These are phyloP conservation scores for Coemansia sp. DNA, from an alignment of 192 early-diverging fungal species.

Conservation along the genomic window DNA sequence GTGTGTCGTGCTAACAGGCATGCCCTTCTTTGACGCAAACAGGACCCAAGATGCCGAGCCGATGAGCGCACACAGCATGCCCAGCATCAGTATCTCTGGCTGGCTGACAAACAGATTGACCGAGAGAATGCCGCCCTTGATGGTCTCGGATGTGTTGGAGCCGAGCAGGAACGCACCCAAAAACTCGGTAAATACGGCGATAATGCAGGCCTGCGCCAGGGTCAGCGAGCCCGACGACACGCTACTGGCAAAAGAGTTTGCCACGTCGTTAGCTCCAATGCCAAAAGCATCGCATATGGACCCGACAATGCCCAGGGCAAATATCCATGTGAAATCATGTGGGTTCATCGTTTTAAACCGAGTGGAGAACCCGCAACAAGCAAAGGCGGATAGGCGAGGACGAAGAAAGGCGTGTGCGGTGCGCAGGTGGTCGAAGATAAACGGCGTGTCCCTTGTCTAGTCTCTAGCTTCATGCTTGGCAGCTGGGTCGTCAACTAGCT, in stretches of 20 bases:
- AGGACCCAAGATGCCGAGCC: slow-evolving; percentile 76
- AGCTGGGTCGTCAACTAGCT: not conserved
- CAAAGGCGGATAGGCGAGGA: not conserved
- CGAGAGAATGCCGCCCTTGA: slow-evolving; percentile 69
- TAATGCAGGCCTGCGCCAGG: slow-evolving; percentile 64
- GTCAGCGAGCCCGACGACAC: slow-evolving; percentile 77
- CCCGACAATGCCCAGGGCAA: slow-evolving; percentile 59
- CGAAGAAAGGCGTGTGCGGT: not conserved
- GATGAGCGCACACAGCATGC: slow-evolving; percentile 75
- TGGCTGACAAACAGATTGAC: slow-evolving; percentile 53
- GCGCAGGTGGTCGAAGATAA: no score
- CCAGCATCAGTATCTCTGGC: slow-evolving; percentile 77
- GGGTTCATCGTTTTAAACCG: slow-evolving; percentile 45
- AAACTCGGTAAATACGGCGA: slow-evolving; percentile 82
- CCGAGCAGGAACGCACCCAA: slow-evolving; percentile 74
- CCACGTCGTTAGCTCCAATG: slow-evolving; percentile 86
- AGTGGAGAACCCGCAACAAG: not conserved
- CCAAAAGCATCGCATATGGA: slow-evolving; percentile 71
- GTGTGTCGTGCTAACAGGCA: slow-evolving; percentile 77
- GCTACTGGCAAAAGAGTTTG: slow-evolving; percentile 83
- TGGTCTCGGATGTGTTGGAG: slow-evolving; percentile 67
- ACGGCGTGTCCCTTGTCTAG: no score
- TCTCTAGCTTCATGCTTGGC: no score
- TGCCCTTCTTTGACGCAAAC: slow-evolving; percentile 59
- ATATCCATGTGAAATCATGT: slow-evolving; percentile 62